A percentile compares a stretch with the other conserved stretches of the same genome.
Evolutionary conservation across 768 basidiomycete species (phyloP).

Genomic region (Tulasnella sp.): DNA sequence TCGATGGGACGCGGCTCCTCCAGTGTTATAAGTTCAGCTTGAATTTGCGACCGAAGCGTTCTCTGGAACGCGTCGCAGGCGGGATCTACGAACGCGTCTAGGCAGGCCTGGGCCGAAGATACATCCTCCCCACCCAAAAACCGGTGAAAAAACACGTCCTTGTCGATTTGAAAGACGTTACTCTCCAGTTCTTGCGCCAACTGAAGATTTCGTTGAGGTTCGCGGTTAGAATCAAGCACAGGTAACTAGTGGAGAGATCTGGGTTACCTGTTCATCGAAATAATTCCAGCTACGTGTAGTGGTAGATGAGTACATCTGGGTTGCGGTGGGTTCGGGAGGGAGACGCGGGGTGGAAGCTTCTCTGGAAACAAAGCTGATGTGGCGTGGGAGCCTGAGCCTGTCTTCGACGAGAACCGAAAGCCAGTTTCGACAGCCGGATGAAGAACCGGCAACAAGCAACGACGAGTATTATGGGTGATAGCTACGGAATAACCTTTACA

Average conservation of each 20-base stretch:
- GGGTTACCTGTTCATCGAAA: neutral
- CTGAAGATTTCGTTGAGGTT: neutral
- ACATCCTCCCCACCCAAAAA: neutral
- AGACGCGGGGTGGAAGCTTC: neutral
- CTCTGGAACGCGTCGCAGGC: neutral
- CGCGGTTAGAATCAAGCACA: neutral
- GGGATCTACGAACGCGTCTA: neutral
- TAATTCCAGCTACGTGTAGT: neutral
- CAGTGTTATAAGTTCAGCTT: neutral
- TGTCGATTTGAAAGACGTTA: neutral
- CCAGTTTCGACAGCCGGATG: no score
- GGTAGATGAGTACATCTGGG: neutral
- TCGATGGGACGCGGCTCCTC: neutral
- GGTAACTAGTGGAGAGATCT: neutral
- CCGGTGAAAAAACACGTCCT: neutral
- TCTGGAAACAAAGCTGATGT: no score
- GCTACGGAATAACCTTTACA: no score
- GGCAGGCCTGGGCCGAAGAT: neutral
- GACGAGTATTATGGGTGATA: no score
- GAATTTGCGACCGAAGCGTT: neutral
- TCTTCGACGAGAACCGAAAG: no score
- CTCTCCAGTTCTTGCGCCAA: neutral
- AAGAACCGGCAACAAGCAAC: no score
- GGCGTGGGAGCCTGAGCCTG: no score
- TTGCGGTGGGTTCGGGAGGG: neutral